Percentiles rank a stretch among this genome's conserved stretches.
phyloP scores from a whole-genome alignment of 2,329 filamentous ascomycete species.

The Simplicillium aogashimaense region DNA sequence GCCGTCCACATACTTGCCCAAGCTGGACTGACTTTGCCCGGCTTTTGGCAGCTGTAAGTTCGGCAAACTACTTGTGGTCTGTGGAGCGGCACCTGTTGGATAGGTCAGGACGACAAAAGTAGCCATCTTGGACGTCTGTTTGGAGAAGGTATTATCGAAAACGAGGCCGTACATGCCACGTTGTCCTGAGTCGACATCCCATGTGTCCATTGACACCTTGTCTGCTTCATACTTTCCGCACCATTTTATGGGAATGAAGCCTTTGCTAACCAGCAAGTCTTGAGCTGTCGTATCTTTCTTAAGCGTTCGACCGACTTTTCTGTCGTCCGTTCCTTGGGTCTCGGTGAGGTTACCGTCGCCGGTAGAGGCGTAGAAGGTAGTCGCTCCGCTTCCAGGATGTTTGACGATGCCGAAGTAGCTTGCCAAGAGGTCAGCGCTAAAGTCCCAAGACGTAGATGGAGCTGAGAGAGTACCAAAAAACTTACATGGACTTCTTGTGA shows the following conservation, averaged over 20 bases:
- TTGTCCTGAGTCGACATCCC: constrained; percentile 64
- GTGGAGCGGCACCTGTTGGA: constrained; percentile 70
- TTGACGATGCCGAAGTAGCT: constrained; percentile 97
- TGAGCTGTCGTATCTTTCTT: constrained; percentile 54
- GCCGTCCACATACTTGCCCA: constrained; percentile 36
- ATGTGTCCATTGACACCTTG: constrained; percentile 84
- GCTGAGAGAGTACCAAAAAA: not conserved
- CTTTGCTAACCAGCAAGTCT: constrained; percentile 54
- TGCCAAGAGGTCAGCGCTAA: constrained; percentile 2
- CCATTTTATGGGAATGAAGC: constrained; percentile 69
- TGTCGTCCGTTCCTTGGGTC: constrained; percentile 29
- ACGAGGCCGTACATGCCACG: constrained; percentile 93
- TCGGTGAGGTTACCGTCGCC: constrained; percentile 34
- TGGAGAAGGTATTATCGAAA: constrained; percentile 98
- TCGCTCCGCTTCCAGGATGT: constrained; percentile 67
- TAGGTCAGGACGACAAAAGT: constrained; percentile 94
- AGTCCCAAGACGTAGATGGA: constrained; percentile 9
- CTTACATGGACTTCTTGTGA: constrained; percentile 89
- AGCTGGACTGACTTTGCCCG: constrained; percentile 36
- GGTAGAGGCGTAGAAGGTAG: constrained; percentile 31
- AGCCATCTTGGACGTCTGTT: constrained; percentile 85
- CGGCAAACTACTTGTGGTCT: constrained; percentile 61
- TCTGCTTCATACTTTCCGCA: constrained; percentile 93
- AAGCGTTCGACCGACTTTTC: constrained; percentile 35
- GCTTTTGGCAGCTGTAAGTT: constrained; percentile 36